Conservation (phyloP, 2,329 filamentous ascomycete species). For the Fusarium agapanthi region DNA sequence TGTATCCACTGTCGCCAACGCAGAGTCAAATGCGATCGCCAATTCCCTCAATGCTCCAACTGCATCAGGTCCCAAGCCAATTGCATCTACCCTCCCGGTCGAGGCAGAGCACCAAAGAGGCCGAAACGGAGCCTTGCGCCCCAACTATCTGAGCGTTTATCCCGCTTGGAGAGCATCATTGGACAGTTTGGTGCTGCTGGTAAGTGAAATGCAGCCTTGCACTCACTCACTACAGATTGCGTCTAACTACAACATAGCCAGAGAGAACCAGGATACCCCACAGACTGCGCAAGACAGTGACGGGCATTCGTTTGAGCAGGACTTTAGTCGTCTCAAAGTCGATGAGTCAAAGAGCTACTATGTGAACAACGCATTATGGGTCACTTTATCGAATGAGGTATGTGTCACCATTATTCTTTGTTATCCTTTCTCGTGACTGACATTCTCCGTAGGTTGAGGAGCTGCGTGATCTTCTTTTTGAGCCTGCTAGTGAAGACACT, state of each 20-base stretch:
- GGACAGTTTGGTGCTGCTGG: not conserved
- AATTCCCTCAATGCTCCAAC: not conserved
- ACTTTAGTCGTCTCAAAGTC: not conserved
- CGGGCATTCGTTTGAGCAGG: not conserved
- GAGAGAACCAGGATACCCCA: not conserved
- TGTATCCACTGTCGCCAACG: not conserved
- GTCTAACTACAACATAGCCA: not conserved
- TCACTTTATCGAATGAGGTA: not conserved
- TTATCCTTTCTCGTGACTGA: not conserved
- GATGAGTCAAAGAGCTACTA: not conserved
- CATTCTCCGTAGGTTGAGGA: not conserved
- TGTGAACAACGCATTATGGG: not conserved
- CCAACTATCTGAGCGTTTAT: not conserved
- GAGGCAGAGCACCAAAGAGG: not conserved
- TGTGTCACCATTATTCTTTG: rapidly evolving
- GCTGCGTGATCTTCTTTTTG: not conserved
- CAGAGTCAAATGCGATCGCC: not conserved
- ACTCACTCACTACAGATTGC: rapidly evolving
- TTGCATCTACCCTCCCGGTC: not conserved
- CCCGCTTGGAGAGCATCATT: not conserved
- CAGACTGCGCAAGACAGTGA: not conserved
- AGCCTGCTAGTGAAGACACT: not conserved
- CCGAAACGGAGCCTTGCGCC: not conserved
- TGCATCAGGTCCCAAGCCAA: not conserved
- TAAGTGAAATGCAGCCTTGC: not conserved